Evolutionary conservation across 306 rosid species (phyloP), one percentile per base, ranked within the genome.

Genomic region (Cicer arietinum): DNA sequence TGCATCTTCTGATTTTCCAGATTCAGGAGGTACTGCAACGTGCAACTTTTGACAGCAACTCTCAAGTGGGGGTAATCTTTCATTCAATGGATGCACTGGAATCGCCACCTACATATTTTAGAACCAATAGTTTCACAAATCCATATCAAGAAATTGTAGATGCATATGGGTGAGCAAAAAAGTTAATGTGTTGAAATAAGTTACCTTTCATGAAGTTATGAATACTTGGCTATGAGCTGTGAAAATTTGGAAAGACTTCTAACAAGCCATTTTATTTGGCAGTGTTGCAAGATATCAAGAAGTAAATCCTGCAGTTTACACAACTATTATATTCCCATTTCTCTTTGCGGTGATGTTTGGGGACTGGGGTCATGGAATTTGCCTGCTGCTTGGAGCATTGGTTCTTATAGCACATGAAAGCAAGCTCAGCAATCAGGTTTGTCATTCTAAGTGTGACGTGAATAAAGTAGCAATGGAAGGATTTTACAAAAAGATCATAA

Each of bases 301-400:
- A 86, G 99, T 93, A 79, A 95, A 95, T 83, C 99, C 99, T 80
- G 96, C 99, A 54, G 98, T 95, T 76, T 95, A 88, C 85, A 88
- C 97, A 43, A 87, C 88, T 64, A 79, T 95, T 71, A 90, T 95
- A 61, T 95, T 95, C 85, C 99, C 99, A 7, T 95, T 95, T 86
- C 97, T 95, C 54, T 95, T 95, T 70, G 98, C 98, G 17, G 88
- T 95, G 80, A 95, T 95, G 99, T 95, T 92, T 92, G 99, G 99
- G 79, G 99, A 95, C 82, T 95, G 98, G 99, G 99, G 99, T 80
- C 99, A 95, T 82, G 99, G 99, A 80, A 88, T 92, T 84, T 95
- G 99, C 87, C 84, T 95, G 81, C 82, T 95, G 88, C 61, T 95
- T 51, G 99, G 99, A 81, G 98, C 99, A 74, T 70, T 95, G 69